Evolutionary conservation across 176 grass and related monocot species (phyloP).

Genomic region (Aegilops umbellulata): DNA sequence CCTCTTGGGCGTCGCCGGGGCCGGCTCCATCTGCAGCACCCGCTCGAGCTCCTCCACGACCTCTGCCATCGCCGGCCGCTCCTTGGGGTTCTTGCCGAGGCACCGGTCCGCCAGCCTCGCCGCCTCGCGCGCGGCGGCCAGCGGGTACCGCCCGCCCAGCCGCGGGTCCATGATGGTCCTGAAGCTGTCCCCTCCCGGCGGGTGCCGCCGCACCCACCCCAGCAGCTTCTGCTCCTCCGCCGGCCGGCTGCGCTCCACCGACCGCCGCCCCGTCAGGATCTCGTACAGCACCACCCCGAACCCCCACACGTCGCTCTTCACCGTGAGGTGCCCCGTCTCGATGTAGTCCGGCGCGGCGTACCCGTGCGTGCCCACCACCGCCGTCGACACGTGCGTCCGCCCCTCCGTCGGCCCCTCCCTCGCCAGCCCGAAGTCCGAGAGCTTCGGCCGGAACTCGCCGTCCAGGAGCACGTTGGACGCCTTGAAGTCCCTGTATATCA

Average conservation of each 20-base stretch:
- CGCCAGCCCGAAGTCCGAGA: constrained; percentile 88
- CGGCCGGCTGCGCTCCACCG: constrained; percentile 62
- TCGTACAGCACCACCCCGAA: constrained; percentile 89
- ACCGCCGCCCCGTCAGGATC: constrained; percentile 72
- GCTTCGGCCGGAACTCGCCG: constrained; percentile 67
- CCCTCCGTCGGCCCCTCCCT: constrained; percentile 75
- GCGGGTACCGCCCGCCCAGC: constrained; percentile 54
- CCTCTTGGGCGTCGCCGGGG: constrained; percentile 17
- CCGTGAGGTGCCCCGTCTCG: constrained; percentile 82
- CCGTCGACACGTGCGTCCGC: constrained; percentile 77
- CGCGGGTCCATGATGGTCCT: constrained; percentile 71
- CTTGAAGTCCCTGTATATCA: constrained; percentile 95
- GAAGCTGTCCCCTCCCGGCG: constrained; percentile 48
- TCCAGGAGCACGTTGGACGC: constrained; percentile 83
- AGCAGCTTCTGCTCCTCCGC: constrained; percentile 76
- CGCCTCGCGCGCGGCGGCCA: constrained; percentile 48
- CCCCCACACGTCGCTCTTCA: constrained; percentile 88
- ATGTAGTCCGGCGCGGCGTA: constrained; percentile 98
- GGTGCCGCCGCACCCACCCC: constrained; percentile 57
- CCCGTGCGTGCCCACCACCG: constrained; percentile 83
- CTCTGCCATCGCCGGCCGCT: constrained; percentile 65
- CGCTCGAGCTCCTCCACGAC: constrained; percentile 53
- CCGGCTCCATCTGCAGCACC: constrained; percentile 48
- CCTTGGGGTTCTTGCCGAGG: constrained; percentile 71
- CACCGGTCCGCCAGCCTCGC: constrained; percentile 69